A percentile compares a stretch with the other conserved stretches of the same genome.
Conservation (phyloP, 345 rosid species). For the Carallia brachiata region DNA sequence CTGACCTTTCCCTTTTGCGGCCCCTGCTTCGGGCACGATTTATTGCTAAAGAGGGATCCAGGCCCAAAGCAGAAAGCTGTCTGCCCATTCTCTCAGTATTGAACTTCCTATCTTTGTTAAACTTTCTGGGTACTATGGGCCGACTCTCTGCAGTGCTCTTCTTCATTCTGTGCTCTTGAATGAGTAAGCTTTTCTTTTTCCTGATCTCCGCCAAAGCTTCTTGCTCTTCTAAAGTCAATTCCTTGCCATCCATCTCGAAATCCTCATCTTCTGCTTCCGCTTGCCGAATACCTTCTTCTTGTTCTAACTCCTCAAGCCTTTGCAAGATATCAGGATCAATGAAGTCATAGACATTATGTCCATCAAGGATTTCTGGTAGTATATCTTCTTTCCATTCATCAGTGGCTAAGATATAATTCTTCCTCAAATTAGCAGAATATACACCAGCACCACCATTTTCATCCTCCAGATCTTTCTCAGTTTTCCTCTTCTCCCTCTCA, state of each 20-base stretch:
- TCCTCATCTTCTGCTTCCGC: constrained; percentile 55
- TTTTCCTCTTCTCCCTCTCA: constrained; percentile 58
- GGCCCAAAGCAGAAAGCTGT: constrained; percentile 59
- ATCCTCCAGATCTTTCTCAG: constrained; percentile 78
- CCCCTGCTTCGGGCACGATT: constrained; percentile 68
- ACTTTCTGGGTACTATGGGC: constrained; percentile 71
- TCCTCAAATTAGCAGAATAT: constrained; percentile 81
- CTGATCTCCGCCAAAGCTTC: constrained; percentile 62
- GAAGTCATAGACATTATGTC: constrained; percentile 89
- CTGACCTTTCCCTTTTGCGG: constrained; percentile 75
- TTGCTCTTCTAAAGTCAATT: constrained; percentile 66
- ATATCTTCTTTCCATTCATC: constrained; percentile 93
- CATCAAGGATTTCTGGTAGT: constrained; percentile 92
- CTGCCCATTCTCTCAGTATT: constrained; percentile 73
- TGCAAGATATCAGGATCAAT: constrained; percentile 74
- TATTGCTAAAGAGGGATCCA: constrained; percentile 67
- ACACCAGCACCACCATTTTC: constrained; percentile 97
- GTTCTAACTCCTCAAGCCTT: constrained; percentile 84
- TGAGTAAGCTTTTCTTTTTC: constrained; percentile 61
- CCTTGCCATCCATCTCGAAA: constrained; percentile 63
- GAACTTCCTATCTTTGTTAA: constrained; percentile 66
- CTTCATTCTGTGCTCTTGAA: constrained; percentile 73
- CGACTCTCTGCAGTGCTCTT: constrained; percentile 74
- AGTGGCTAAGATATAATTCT: constrained; percentile 68
- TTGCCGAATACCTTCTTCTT: constrained; percentile 63